phyloP scores from a whole-genome alignment of 441 rosid genomes.

The Pelargonium citronellum region DNA sequence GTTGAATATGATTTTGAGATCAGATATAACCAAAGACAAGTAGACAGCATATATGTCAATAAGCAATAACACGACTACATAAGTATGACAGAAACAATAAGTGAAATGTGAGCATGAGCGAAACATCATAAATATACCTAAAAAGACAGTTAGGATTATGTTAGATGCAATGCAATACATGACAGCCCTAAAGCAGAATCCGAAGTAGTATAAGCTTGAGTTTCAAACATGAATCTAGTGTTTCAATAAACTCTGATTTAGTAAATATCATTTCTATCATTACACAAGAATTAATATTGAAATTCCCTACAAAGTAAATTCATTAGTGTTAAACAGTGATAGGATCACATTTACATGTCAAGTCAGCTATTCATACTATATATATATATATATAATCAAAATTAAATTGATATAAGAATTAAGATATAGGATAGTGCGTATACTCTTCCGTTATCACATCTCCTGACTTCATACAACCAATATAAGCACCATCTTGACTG shows the following conservation, averaged over 20 bases:
- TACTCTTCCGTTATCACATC: slow-evolving; percentile 74
- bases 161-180: background rate
- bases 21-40: slow-evolving; percentile 1
- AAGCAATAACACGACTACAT: background rate
- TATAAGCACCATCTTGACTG: slow-evolving; percentile 68
- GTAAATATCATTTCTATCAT: background rate
- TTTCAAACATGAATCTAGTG: background rate
- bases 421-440: slow-evolving; percentile 24
- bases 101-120: too few relatives aligned
- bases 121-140: background rate
- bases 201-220: background rate
- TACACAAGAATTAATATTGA: background rate
- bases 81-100: background rate
- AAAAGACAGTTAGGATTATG: background rate
- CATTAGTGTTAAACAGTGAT: background rate
- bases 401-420: slow-evolving; percentile 3
- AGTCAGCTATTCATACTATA: background rate
- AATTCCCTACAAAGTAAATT: background rate
- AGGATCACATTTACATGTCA: background rate
- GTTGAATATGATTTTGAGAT: background rate
- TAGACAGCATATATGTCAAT: background rate
- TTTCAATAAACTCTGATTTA: background rate
- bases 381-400: slow-evolving; percentile 1
- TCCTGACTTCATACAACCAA: slow-evolving; percentile 99
- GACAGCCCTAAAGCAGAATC: background rate